Evolutionary conservation across 768 basidiomycete species (phyloP), one percentile per base, ranked within the genome.

Genomic region (Boletus huronensis): DNA sequence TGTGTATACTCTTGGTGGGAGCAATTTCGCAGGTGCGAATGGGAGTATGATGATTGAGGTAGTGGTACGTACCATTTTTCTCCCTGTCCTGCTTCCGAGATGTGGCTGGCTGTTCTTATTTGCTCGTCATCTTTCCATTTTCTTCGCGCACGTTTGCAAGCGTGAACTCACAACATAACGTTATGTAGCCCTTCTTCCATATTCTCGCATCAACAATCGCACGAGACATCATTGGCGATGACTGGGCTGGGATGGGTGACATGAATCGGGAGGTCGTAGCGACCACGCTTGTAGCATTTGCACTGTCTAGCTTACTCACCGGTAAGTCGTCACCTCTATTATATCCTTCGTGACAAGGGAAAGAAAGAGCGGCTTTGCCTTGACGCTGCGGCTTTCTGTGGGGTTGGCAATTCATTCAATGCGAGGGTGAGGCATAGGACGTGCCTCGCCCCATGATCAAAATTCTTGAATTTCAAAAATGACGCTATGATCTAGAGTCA

Each of bases 11-110:
- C 70, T 86, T 9, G 95, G 93, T 5, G 96, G 90, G 5, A 93
- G 89, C 60, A 86, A 85, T 23, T 97, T 99, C 69, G 84, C 84
- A 9, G 91, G 90, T 47, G 93, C 88, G 2, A 94, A 93, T 71
- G 92, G 90, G 6, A 93, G 90, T 58, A 93, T 95, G 93, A 97
- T 98, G 93, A 98, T 99, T 57, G 96, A 98, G 72, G 92, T 95
- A 11, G 94, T 98, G 60, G 90, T 93, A 68, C 41, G 87, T 80
- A 47, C 48, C 48, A 35, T 39, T 26, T 47, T 52, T 53, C 45
- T 19, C 9, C 35, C 48, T 32, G 28, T 39, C 42, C 46, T 39
- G 35, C 9, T 40, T 42, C n/a, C 8, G 10, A n/a, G 9, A 23
- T 32, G 8, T 10, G 10, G n/a, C 17, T n/a, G 14, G 5, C 21